Conservation (phyloP, 768 basidiomycete genomes). For the Lactifluus hygrophoroides region DNA sequence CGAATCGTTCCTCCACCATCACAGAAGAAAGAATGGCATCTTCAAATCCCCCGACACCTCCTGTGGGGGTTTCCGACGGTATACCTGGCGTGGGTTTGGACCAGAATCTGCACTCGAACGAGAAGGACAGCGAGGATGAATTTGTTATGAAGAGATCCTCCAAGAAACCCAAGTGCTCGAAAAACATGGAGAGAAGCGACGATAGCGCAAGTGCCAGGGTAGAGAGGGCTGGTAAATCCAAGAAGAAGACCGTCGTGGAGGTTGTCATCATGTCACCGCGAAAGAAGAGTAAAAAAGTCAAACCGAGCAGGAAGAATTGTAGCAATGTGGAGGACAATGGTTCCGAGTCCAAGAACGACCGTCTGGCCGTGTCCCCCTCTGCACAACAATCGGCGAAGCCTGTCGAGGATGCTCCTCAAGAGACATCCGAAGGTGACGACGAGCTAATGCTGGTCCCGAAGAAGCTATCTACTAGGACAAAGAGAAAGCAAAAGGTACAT, state of each 20-base stretch:
- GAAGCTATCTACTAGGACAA: slow-evolving; percentile 9
- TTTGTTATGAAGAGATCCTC: slow-evolving; percentile 13
- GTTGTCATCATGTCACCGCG: slow-evolving; percentile 23
- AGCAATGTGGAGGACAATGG: slow-evolving; percentile 6
- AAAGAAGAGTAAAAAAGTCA: slow-evolving; percentile 16
- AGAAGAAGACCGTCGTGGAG: slow-evolving; percentile 18
- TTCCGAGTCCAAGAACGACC: slow-evolving; percentile 6
- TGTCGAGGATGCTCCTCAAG: background rate
- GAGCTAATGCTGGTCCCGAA: slow-evolving; percentile 7
- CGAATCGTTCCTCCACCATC: background rate
- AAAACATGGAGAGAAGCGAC: slow-evolving; percentile 9
- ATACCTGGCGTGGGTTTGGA: background rate
- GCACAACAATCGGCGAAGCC: background rate
- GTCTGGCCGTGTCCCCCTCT: background rate
- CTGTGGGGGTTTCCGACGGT: background rate
- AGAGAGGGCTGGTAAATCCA: slow-evolving; percentile 2
- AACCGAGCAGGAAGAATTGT: slow-evolving; percentile 4
- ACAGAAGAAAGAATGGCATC: background rate
- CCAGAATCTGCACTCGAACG: slow-evolving; percentile 9
- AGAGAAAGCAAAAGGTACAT: slow-evolving; percentile 13
- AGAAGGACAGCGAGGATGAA: slow-evolving; percentile 16
- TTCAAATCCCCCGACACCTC: slow-evolving; percentile 3
- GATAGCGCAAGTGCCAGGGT: background rate
- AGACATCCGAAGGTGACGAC: slow-evolving; percentile 10
- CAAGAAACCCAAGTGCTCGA: slow-evolving; percentile 5